Base-by-base conservation (phyloP, 2,329 filamentous ascomycete genomes). In the Cryphonectria nitschkei region DNA sequence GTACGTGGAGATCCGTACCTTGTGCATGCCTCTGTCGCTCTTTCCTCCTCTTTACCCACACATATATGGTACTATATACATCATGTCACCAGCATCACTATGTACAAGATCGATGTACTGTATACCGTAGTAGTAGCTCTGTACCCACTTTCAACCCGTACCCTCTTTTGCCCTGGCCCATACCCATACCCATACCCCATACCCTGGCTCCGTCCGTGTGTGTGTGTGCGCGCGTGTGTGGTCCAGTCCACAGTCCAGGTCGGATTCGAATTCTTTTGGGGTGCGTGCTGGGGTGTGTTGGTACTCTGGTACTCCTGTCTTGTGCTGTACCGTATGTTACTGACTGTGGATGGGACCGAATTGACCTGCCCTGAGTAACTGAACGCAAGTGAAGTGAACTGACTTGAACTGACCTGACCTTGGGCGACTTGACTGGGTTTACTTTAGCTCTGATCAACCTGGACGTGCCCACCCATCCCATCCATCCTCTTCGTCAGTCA, bases 361-460 rank as follows among this genome's bases (percentile, higher is more conserved):
- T 22, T 50, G 46, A 50, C 46, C 46, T 50, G 19, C 46, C 46
- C 46, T 50, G 46, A 22, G 19, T 22, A 50, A n/a, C 46, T 50
- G 46, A 50, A 50, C 22, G 22, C 46, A 50, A 50, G 19, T 50
- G 46, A n/a, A 50, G 6, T 46, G 43, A 6, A 22, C 43, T 22
- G 16, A 43, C 13, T 7, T 46, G 43, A 50, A 9, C 46, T 50
- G 46, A 50, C 46, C 16, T 50, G 46, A n/a, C 46, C 46, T 50
- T 50, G 46, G 46, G 43, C 32, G 54, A 64, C 46, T 46, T 62
- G 62, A 65, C 68, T 54, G 64, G 71, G 68, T 65, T 67, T 70
- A 68, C 71, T 58, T 70, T 72, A 68, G 70, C 68, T 71, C 68
- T 72, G 68, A 72, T 71, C 66, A 68, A 68, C 66, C 71, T 68